phyloP scores from a whole-genome alignment of 495 filamentous ascomycete species.

The Penicillium desertorum region DNA sequence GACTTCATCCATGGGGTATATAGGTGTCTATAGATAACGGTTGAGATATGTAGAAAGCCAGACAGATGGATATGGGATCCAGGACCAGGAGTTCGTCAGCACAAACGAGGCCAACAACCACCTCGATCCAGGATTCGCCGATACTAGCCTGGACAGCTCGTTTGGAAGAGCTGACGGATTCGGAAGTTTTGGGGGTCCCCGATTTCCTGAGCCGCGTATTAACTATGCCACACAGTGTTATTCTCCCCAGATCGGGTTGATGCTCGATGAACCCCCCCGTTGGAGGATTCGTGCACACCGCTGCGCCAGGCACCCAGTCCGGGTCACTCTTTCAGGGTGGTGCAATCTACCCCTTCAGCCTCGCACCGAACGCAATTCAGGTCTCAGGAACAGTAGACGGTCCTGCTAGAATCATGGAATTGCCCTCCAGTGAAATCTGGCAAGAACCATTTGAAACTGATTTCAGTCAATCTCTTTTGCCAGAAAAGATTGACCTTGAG shows the following conservation, averaged over 20 bases:
- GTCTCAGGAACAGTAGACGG: slow-evolving; percentile 2
- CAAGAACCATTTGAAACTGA: background rate
- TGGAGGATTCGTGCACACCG: background rate
- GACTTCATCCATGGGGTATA: background rate
- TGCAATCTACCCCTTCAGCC: background rate
- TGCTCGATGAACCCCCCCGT: background rate
- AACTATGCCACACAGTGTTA: background rate
- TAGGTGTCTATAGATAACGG: background rate
- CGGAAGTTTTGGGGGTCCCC: background rate
- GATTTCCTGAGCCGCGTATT: background rate
- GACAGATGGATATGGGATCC: background rate
- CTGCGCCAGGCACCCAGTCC: background rate
- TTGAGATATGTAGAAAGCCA: background rate
- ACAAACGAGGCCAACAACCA: background rate
- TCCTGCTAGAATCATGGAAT: slow-evolving; percentile 6
- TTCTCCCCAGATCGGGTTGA: slow-evolving; percentile 1
- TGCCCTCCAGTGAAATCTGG: slow-evolving; percentile 5
- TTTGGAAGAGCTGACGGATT: background rate
- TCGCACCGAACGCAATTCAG: slow-evolving; percentile 2
- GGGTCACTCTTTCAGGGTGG: background rate
- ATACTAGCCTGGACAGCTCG: background rate
- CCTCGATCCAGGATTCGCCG: background rate
- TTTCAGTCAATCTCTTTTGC: background rate
- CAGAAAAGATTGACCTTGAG: background rate
- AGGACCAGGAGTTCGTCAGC: background rate